Base-by-base conservation (phyloP, 805 yeast genomes). In the Pichia cephalocereana region DNA sequence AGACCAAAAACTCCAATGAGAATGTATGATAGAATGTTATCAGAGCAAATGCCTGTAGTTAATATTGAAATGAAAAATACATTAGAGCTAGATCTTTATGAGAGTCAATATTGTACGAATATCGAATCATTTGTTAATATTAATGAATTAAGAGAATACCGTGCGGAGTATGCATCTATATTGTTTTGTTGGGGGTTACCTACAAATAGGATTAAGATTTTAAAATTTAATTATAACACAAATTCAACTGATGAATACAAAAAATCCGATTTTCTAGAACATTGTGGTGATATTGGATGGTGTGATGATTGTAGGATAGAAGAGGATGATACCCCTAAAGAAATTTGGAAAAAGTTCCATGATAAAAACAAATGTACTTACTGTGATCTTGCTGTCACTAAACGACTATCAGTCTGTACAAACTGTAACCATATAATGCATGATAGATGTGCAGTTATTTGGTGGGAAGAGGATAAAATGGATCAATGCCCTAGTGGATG, bases 101-200 rank as follows among this genome's bases (percentile, higher is more conserved):
- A 73, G 47, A 70, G 72, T 48, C 60, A 70, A 0, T 70, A 69
- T 50, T 60, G 72, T 3, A 57, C 62, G 42, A 61, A 71, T 3
- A 58, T 79, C 42, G 64, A 78, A 44, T 69, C 68, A 39, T 59
- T 70, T 3, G 63, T 68, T 10, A 70, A 71, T 41, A 57, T 56
- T 9, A 59, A 60, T 2, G 69, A 69, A 43, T 63, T 76, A 41
- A 62, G 59, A 40, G 44, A 57, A 47, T 76, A 78, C 59, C 63
- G 96, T 38, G 72, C 75, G 19, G 83, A 81, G 54, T 90, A 91
- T 62, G 89, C 96, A 0, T 76, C 82, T 18, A 72, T 90, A 59
- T 68, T 90, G 14, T 86, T 77, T 57, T 64, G 75, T 34, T 91
- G 97, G 97, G 95, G 93, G 0, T 70, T 89, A 18, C 85, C 89